phyloP scores from a whole-genome alignment of 768 basidiomycete species.

The Panellus pusillus region DNA sequence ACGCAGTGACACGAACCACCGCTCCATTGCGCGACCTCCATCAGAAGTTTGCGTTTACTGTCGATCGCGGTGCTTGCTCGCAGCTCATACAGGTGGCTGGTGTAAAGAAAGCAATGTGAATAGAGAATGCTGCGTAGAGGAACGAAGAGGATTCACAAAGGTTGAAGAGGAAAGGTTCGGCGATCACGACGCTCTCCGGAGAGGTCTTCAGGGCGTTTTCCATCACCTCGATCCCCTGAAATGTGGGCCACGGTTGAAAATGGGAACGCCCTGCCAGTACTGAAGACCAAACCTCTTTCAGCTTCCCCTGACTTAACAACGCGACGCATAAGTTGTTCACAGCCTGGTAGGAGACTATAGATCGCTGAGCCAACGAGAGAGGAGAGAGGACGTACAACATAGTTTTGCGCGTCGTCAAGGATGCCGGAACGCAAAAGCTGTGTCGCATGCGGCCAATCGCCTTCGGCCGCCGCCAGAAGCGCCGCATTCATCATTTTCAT shows the following conservation, averaged over 20 bases:
- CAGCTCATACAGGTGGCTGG: conserved; percentile 84
- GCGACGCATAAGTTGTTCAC: conserved; percentile 78
- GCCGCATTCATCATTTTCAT: conserved; percentile 64
- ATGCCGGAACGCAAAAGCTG: conserved; percentile 39
- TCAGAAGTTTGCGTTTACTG: conserved; percentile 71
- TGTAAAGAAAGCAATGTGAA: not conserved
- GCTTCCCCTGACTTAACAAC: conserved; percentile 65
- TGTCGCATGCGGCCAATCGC: conserved; percentile 63
- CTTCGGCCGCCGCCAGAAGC: conserved; percentile 64
- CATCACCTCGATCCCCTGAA: conserved; percentile 67
- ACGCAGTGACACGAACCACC: conserved; percentile 33
- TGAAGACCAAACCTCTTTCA: conserved; percentile 58
- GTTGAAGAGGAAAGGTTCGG: conserved; percentile 85
- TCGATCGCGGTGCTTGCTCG: conserved; percentile 70
- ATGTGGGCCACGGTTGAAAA: not conserved
- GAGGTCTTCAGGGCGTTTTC: conserved; percentile 62
- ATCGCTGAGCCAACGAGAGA: not conserved
- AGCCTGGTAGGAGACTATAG: conserved; percentile 42
- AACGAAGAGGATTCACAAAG: conserved; percentile 51
- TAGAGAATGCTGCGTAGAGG: not conserved
- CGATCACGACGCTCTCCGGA: conserved; percentile 69
- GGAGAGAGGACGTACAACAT: conserved; percentile 44
- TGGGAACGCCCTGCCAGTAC: not conserved
- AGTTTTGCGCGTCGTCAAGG: conserved; percentile 56
- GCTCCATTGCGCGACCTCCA: conserved; percentile 83